Evolutionary conservation across 768 basidiomycete species (phyloP).

Genomic region (Naganishia onofrii): DNA sequence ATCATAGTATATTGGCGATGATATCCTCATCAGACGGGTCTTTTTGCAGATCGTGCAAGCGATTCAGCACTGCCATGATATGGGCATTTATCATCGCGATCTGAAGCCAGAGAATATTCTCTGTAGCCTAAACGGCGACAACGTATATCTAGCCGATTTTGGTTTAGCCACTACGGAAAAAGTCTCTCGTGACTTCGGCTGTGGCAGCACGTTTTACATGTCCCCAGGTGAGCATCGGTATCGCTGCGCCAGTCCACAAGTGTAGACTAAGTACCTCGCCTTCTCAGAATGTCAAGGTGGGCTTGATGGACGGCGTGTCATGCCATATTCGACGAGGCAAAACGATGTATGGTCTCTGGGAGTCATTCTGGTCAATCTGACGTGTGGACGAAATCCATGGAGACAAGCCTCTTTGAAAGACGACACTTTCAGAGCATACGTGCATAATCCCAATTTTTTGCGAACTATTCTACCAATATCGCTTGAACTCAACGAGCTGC

Average conservation of each 20-base stretch:
- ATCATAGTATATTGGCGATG: slow-evolving; percentile 76
- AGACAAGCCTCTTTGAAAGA: slow-evolving; percentile 63
- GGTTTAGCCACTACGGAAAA: slow-evolving; percentile 85
- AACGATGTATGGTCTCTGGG: slow-evolving; percentile 98
- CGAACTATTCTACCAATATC: slow-evolving; percentile 72
- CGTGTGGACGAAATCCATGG: slow-evolving; percentile 77
- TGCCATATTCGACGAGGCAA: slow-evolving; percentile 64
- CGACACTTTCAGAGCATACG: slow-evolving; percentile 74
- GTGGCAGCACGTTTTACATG: slow-evolving; percentile 98
- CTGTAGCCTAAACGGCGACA: slow-evolving; percentile 67
- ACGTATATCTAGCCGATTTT: slow-evolving; percentile 88
- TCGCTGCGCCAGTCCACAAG: neutral
- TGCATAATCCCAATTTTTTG: slow-evolving; percentile 65
- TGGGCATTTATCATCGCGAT: slow-evolving; percentile 93
- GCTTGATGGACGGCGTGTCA: slow-evolving; percentile 50
- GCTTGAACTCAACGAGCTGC: slow-evolving; percentile 61
- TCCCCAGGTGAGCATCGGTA: slow-evolving; percentile 62
- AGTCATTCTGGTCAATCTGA: slow-evolving; percentile 72
- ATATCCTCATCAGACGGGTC: slow-evolving; percentile 77
- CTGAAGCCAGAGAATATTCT: slow-evolving; percentile 88
- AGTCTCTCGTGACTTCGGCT: slow-evolving; percentile 81
- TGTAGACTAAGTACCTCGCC: neutral
- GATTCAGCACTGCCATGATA: slow-evolving; percentile 84
- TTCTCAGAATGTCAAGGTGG: slow-evolving; percentile 60
- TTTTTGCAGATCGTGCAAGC: slow-evolving; percentile 92